Percentiles rank a stretch among this genome's conserved stretches.
Evolutionary conservation across 345 rosid genomes (phyloP).

Genomic region (Hibiscus mutabilis): DNA sequence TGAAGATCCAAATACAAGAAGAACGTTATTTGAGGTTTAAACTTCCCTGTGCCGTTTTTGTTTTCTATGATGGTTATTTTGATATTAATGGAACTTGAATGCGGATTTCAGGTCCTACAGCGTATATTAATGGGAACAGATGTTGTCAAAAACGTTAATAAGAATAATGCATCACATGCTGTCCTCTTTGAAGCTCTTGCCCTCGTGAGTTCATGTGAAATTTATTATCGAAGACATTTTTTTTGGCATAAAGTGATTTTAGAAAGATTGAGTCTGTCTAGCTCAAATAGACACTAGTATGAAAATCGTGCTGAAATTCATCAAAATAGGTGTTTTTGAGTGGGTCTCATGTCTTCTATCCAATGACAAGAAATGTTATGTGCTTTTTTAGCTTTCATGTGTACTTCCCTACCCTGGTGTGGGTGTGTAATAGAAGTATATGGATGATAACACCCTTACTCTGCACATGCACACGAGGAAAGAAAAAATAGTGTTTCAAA

Average conservation of each 20-base stretch:
- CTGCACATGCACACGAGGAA: background rate
- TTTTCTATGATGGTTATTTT: conserved; percentile 5
- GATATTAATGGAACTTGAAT: conserved; percentile 27
- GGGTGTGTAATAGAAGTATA: background rate
- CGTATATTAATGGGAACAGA: conserved; percentile 98
- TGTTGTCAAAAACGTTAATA: conserved; percentile 97
- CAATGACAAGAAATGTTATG: background rate
- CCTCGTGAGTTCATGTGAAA: conserved; percentile 53
- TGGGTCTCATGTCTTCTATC: background rate
- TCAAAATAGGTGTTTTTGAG: background rate
- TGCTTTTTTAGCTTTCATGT: background rate
- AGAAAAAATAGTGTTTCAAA: background rate
- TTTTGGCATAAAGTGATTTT: background rate
- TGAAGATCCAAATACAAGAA: conserved; percentile 95
- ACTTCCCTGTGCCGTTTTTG: conserved; percentile 12
- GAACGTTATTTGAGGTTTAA: conserved; percentile 85
- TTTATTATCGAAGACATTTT: background rate
- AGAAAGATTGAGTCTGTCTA: background rate
- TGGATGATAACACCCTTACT: background rate
- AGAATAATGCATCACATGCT: conserved; percentile 99
- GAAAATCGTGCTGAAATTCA: background rate
- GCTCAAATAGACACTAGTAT: background rate
- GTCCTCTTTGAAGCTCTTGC: conserved; percentile 99
- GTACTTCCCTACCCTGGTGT: background rate
- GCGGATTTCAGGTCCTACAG: conserved; percentile 75